phyloP scores from a whole-genome alignment of 805 yeast species.

The Kodamaea nitidulidarum region DNA sequence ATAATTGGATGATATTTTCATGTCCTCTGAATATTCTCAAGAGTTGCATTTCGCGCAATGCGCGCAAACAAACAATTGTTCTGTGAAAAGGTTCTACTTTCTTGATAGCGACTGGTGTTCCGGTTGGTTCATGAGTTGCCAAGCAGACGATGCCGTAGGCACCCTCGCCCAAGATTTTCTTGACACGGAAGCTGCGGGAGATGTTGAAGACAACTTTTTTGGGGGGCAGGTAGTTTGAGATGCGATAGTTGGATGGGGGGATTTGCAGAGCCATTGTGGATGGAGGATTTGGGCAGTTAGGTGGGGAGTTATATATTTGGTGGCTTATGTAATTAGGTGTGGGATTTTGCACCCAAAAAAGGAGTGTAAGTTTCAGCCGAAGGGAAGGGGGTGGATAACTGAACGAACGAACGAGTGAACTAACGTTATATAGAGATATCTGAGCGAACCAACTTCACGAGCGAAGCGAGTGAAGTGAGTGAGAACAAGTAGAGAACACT shows the following conservation, averaged over 20 bases:
- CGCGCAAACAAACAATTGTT: conserved; percentile 62
- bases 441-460: too few relatives aligned
- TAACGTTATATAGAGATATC: too few relatives aligned
- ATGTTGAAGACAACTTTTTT: conserved; percentile 49
- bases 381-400: too few relatives aligned
- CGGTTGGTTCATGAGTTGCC: conserved; percentile 60
- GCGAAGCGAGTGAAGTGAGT: too few relatives aligned
- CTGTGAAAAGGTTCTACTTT: conserved; percentile 69
- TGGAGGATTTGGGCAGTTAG: too few relatives aligned
- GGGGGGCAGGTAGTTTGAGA: neutral
- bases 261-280: too few relatives aligned
- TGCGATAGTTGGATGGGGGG: too few relatives aligned
- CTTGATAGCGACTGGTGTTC: conserved; percentile 69
- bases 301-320: neutral
- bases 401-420: too few relatives aligned
- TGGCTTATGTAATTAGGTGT: neutral
- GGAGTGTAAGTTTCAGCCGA: neutral
- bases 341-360: conserved; percentile 6
- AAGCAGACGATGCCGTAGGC: conserved; percentile 78
- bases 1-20: conserved; percentile 65
- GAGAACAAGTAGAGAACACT: too few relatives aligned
- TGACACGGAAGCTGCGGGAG: conserved; percentile 56
- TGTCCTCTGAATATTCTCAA: conserved; percentile 61
- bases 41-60: conserved; percentile 66
- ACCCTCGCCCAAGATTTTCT: conserved; percentile 69